Evolutionary conservation across 2,329 filamentous ascomycete species (phyloP), one percentile per base, ranked within the genome.

Genomic region (Geoglossum cookeanum): DNA sequence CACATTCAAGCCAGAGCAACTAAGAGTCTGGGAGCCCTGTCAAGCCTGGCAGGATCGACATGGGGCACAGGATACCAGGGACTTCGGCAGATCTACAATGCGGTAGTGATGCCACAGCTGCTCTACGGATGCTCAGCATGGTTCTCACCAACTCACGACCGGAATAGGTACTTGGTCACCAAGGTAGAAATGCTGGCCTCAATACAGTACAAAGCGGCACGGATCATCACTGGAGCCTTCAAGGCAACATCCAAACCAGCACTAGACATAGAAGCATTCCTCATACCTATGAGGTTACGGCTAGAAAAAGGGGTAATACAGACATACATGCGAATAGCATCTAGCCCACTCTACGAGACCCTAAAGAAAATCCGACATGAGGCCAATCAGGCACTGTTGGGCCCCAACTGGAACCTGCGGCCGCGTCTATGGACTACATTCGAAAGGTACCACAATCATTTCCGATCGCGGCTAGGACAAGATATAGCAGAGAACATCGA

Each of bases 51-150:
- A 48, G 51, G 54, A 7, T 64, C 60, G 13, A 62, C 56, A 32
- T 64, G 35, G 63, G 61, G 64, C 35, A 58, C 58, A 11, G 57
- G 61, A 15, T 56, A 62, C 7, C 30, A 55, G 8, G 39, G 64
- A 48, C 22, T 67, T 39, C 58, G 62, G 11, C 57, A 55, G 55
- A 62, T 67, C 42, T 68, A 67, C 55, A 47, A 64, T 60, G 65
- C 60, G 47, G 63, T 66, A 7, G 58, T 64, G 17, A 59, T 68
- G 29, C 65, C 62, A 4, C 61, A 68, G 59, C 61, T 69, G 33
- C 62, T 68, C 33, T 69, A 64, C 54, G 60, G 62, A 4, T 64
- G 62, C 57, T 64, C 62, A 22, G 62, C 63, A 47, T 68, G 58
- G 65, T 61, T 58, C 57, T 33, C 30, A 35, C 58, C 22, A 48